Evolutionary conservation across 2,329 filamentous ascomycete species (phyloP), one percentile per base, ranked within the genome.

Genomic region (Xylaria multiplex): DNA sequence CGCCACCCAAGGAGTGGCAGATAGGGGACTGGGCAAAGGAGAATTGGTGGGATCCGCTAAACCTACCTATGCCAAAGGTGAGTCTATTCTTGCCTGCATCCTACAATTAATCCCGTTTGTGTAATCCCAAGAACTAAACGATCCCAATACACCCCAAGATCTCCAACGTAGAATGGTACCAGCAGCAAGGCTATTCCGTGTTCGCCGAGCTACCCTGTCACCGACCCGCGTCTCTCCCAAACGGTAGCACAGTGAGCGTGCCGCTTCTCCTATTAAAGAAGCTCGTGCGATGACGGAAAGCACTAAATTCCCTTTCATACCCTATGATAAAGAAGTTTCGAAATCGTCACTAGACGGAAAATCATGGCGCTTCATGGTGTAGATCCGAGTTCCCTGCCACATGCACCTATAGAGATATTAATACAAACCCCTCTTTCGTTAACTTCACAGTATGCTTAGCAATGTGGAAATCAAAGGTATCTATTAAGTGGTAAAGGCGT

Each of bases 81-180:
- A 45, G 59, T 52, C 13, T 14, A 3, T 14, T 14, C 37, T 40
- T 40, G 3, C 27, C 27, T 11, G 14, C 11, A 14, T 40, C 14
- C 13, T 5, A 40, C 13, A 14, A 14, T 13, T 40, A 40, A 5
- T 13, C 14, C 37, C 14, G 13, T 40, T 13, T 13, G 13, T 40
- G 13, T 2, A 40, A 40, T 14, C 9, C 37, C 13, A 14, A 9
- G 8, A 40, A 14, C 37, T 40, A 14, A 40, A 40, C 13, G 9
- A 40, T 13, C 13, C 11, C 9, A 13, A 5, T 11, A 14, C 11
- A 40, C 37, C 37, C n/a, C 45, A 64, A 27, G 61, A 52, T 64
- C 32, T 65, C 56, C 22, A 65, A 57, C 27, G 43, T 62, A 11
- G 42, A 65, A 27, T 65, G 63, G 52, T 65, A 62, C 19, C 14